phyloP scores from a whole-genome alignment of 805 yeast species.

The Candida ponderosae region DNA sequence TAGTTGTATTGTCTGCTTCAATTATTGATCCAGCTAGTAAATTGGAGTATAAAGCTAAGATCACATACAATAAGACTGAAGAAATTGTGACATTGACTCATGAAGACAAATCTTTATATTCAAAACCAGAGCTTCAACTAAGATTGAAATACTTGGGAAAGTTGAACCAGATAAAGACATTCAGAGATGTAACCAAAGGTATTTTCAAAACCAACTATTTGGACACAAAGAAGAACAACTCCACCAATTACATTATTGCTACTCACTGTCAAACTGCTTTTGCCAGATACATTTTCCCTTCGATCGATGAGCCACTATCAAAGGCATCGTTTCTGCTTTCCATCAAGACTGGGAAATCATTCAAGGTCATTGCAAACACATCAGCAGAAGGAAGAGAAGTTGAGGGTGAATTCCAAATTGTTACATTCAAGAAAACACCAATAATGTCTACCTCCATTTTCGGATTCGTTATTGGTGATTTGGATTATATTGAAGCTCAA shows the following conservation, averaged over 20 bases:
- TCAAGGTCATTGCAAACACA: constrained; percentile 46
- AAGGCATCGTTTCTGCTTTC: constrained; percentile 46
- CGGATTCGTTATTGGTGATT: constrained; percentile 63
- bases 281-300: constrained; percentile 58
- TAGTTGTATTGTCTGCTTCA: constrained; percentile 17
- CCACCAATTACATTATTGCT: constrained; percentile 48
- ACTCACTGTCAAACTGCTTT: constrained; percentile 69
- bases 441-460: constrained; percentile 56
- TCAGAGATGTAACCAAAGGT: constrained; percentile 52
- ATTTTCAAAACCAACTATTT: constrained; percentile 60
- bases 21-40: constrained; percentile 3
- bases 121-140: constrained; percentile 5
- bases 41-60: constrained; percentile 21
- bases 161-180: constrained; percentile 41
- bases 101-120: not conserved
- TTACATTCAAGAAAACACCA: constrained; percentile 45
- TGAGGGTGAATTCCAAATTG: constrained; percentile 24
- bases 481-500: constrained; percentile 40
- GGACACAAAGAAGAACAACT: constrained; percentile 38
- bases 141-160: constrained; percentile 41
- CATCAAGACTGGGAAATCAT: constrained; percentile 35
- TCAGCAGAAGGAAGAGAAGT: constrained; percentile 22
- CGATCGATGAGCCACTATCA: constrained; percentile 54
- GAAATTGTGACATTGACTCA: constrained; percentile 25
- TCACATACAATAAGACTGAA: constrained; percentile 31